Evolutionary conservation across 2,329 filamentous ascomycete genomes (phyloP).

Genomic region (Calonectria ilicicola): DNA sequence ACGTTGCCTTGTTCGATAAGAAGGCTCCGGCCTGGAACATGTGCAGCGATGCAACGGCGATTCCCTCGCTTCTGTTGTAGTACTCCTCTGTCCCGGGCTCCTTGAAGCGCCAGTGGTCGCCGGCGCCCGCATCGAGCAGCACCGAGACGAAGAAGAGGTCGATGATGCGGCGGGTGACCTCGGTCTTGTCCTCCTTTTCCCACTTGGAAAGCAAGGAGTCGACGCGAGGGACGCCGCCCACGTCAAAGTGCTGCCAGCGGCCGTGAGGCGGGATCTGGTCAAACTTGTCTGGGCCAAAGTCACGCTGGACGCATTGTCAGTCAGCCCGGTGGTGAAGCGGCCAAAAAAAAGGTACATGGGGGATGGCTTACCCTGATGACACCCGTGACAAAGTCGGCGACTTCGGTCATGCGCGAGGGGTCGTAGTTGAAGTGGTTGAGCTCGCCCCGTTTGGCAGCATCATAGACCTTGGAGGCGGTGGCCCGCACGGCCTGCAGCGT

Average conservation of each 20-base stretch:
- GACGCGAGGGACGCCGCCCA: constrained; percentile 64
- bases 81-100: constrained; percentile 51
- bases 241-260: constrained; percentile 73
- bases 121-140: constrained; percentile 66
- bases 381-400: constrained; percentile 55
- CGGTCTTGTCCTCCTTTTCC: constrained; percentile 57
- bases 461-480: constrained; percentile 46
- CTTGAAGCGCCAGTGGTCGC: constrained; percentile 60
- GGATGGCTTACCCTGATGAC: constrained; percentile 54
- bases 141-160: constrained; percentile 74
- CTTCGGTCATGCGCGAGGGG: constrained; percentile 49
- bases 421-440: constrained; percentile 58
- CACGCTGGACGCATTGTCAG: constrained; percentile 51
- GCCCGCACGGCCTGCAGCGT: constrained; percentile 52
- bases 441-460: constrained; percentile 51
- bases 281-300: constrained; percentile 61
- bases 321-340: not conserved
- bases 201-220: constrained; percentile 57
- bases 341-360: not conserved
- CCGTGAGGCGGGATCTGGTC: constrained; percentile 65
- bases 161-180: constrained; percentile 65
- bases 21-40: constrained; percentile 61
- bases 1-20: constrained; percentile 24
- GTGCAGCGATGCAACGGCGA: constrained; percentile 62
- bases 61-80: constrained; percentile 61